Evolutionary conservation across 1,139 yeast species (phyloP), one percentile per base, ranked within the genome.

Genomic region (Arxiozyma heterogenica): DNA sequence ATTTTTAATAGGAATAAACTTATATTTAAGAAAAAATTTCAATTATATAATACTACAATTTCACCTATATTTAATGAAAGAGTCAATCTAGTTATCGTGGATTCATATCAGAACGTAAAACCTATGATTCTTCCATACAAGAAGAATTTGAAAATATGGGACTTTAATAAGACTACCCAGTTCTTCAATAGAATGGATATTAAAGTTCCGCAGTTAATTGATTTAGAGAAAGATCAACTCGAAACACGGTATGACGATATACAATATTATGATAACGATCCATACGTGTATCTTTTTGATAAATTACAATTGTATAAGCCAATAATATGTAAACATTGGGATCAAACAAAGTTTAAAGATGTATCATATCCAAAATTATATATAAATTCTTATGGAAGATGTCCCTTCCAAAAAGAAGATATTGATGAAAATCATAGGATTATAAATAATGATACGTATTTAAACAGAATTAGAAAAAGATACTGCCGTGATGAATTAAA

Each of bases 271-370:
- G 22, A 50, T 20, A 48, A 51, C 1, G 21, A 79, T 5, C 81
- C 82, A 15, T 88, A 83, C 68, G 71, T 88, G 41, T 81, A 84
- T 57, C 83, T 87, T 2, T 91, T 85, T 71, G 97, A 91, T 64
- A 74, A 86, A 34, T 75, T 81, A 46, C 91, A 86, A 61, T 76
- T 76, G 45, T 83, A 82, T 50, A 77, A 94, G 57, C 96, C 97
- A 0, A 77, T 87, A 30, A 84, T 91, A 15, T 73, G 83, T 18
- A 78, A 90, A 61, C 96, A 89, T 67, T 91, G 95, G 90, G 65
- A 65, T 47, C 50, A 57, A 3, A 61, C 59, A 41, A 66, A 69
- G 7, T 23, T 55, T 8, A 48, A 44, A n/a, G 51, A 51, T 18
- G 73, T 66, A 60, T 71, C 60, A 64, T 78, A 66, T 61, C 82